Percentiles rank a stretch among this genome's conserved stretches.
Conservation (phyloP, 768 basidiomycete genomes). For the Trametes elegans region DNA sequence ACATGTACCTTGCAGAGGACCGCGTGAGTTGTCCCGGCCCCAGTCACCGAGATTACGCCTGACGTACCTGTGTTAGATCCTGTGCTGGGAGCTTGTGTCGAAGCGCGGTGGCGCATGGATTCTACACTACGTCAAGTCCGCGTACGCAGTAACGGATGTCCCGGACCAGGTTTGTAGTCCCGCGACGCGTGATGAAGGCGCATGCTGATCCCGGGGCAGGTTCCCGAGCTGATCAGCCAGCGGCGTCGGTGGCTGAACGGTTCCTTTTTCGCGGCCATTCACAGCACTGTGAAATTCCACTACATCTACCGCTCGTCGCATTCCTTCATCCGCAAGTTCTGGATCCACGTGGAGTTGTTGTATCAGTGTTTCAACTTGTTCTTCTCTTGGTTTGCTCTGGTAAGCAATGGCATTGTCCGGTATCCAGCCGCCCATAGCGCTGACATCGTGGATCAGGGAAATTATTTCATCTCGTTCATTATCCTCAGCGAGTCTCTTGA, state of each 20-base stretch:
- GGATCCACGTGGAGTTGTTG: constrained; percentile 92
- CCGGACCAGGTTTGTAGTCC: constrained; percentile 69
- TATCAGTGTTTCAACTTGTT: constrained; percentile 90
- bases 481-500: constrained; percentile 78
- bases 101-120: constrained; percentile 90
- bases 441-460: constrained; percentile 48
- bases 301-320: constrained; percentile 94
- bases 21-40: constrained; percentile 41
- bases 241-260: constrained; percentile 97
- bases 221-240: constrained; percentile 93
- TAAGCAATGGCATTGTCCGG: constrained; percentile 31
- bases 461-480: constrained; percentile 87
- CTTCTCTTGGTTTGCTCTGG: constrained; percentile 89
- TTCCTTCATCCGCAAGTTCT: constrained; percentile 77
- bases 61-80: constrained; percentile 50
- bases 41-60: constrained; percentile 7
- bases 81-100: constrained; percentile 98
- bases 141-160: constrained; percentile 90
- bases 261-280: constrained; percentile 96
- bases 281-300: constrained; percentile 89
- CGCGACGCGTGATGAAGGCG: not conserved
- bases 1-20: constrained; percentile 96
- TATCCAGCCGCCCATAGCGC: not conserved
- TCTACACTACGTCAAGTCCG: constrained; percentile 94
- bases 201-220: constrained; percentile 35